Evolutionary conservation across 1,284 basidiomycete genomes (phyloP).

Genomic region (Tilletia caries): DNA sequence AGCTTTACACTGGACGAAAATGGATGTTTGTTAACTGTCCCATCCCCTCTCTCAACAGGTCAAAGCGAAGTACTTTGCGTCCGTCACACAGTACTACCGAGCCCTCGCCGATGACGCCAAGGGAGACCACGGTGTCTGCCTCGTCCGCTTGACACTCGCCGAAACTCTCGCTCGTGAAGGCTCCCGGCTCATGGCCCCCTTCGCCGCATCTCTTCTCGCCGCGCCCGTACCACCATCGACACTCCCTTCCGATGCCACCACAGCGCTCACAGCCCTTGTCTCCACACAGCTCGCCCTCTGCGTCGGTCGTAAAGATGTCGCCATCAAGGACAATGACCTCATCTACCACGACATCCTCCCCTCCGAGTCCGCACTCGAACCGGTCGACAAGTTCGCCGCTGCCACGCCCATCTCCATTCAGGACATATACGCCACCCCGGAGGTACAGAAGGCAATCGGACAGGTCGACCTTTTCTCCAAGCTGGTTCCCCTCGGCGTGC

Average conservation of each 20-base stretch:
- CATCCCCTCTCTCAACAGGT: conserved; percentile 63
- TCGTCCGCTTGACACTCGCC: conserved; percentile 76
- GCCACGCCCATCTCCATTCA: conserved; percentile 84
- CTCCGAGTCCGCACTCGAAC: conserved; percentile 71
- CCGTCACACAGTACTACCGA: conserved; percentile 82
- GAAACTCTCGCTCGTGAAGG: conserved; percentile 83
- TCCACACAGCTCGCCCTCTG: conserved; percentile 78
- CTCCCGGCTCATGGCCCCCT: conserved; percentile 66
- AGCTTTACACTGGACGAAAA: neutral
- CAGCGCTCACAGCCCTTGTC: conserved; percentile 73
- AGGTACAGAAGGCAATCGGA: conserved; percentile 92
- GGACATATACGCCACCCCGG: conserved; percentile 83
- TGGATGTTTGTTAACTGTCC: neutral
- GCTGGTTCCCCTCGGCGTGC: conserved; percentile 87
- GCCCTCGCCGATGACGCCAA: conserved; percentile 72
- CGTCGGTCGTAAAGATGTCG: conserved; percentile 71
- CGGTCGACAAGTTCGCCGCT: conserved; percentile 73
- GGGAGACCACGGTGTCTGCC: conserved; percentile 78
- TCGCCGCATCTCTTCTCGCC: conserved; percentile 56
- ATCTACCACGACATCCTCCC: conserved; percentile 96
- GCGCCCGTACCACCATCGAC: conserved; percentile 71
- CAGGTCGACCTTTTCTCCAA: conserved; percentile 78
- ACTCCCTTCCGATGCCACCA: conserved; percentile 79
- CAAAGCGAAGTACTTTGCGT: conserved; percentile 84
- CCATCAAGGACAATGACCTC: conserved; percentile 87